Evolutionary conservation across 164 flowering plant genomes (phyloP), one percentile per base, ranked within the genome.

Genomic region (Umbilicus rupestris): DNA sequence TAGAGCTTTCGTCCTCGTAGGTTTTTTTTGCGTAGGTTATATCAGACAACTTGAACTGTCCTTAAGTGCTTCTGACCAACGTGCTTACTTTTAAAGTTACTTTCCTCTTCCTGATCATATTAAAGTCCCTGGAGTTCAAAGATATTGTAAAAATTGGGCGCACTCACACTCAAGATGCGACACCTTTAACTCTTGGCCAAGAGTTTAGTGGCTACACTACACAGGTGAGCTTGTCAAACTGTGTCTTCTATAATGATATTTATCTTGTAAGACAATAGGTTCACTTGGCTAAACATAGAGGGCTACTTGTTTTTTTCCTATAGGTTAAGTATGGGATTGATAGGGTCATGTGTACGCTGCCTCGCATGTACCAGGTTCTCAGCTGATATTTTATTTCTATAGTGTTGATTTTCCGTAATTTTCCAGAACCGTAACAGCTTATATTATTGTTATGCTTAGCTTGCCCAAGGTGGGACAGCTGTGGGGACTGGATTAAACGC

Each of bases 381-480:
- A 24, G 16, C 47, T 49, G 3, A 31, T 44, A 7, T 65, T 35
- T 28, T 20, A 39, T 6, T 46, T 73, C 7, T 5, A 22, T 16
- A 50, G 20, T 29, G 5, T 50, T 50, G 30, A 8, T 45, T 45
- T 31, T 30, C 44, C n/a, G 14, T 24, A 42, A 66, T 7, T 22
- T 30, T 15, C 39, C 6, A 19, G 7, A 64, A 50, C 58, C 72
- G 73, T 82, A 52, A 82, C 62, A 28, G 16, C 19, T 50, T 50
- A 8, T 63, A 39, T 29, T 22, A 71, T n/a, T 78, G 39, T 3
- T 68, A 41, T 74, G 71, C 44, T 75, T 86, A 94, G 99, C 92
- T 94, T 75, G 99, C 99, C 68, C 99, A 94, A 72, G 99, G 99
- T 73, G 99, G 99, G 55, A 94, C 99, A 77, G 99, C 99, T 66